These are phyloP conservation scores for Scortechinia acanthostroma DNA, from an alignment of 2,329 filamentous ascomycete species.

Conservation along the genomic window DNA sequence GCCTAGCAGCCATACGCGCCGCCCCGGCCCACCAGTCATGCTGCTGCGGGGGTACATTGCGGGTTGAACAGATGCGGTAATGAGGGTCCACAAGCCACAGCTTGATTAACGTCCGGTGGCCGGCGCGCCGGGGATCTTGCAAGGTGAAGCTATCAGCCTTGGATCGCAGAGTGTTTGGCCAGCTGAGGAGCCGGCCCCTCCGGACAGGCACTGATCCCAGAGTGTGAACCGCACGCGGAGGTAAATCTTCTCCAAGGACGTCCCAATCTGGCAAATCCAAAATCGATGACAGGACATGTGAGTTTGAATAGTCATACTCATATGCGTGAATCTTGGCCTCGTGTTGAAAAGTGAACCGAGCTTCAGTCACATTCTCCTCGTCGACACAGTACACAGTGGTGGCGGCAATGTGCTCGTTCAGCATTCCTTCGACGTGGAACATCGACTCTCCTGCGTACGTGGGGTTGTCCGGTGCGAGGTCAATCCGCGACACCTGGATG, in stretches of 20 bases:
- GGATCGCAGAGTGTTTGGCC: constrained; percentile 8
- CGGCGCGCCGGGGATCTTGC: constrained; percentile 6
- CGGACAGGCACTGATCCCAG: constrained; percentile 6
- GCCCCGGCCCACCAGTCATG: constrained; percentile 7
- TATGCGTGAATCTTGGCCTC: neutral
- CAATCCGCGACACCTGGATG: neutral
- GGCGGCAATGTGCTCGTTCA: constrained; percentile 15
- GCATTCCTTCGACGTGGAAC: constrained; percentile 4
- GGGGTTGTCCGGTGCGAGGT: constrained; percentile 2
- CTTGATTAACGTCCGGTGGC: constrained; percentile 8
- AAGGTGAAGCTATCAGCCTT: constrained; percentile 6
- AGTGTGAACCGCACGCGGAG: constrained; percentile 1
- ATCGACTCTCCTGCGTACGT: neutral
- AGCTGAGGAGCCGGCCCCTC: constrained; percentile 6
- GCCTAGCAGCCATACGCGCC: too few relatives aligned
- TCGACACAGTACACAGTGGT: constrained; percentile 17
- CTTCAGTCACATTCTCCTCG: constrained; percentile 15
- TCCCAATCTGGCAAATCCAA: neutral
- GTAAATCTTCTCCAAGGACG: neutral
- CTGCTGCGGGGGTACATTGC: constrained; percentile 10
- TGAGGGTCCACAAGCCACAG: constrained; percentile 10
- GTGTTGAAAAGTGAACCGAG: constrained; percentile 4
- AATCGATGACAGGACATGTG: neutral
- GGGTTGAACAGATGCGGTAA: constrained; percentile 8
- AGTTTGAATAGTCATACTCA: neutral